Base-by-base conservation (phyloP, 129 eudicot genomes). In the Ambrosia artemisiifolia region DNA sequence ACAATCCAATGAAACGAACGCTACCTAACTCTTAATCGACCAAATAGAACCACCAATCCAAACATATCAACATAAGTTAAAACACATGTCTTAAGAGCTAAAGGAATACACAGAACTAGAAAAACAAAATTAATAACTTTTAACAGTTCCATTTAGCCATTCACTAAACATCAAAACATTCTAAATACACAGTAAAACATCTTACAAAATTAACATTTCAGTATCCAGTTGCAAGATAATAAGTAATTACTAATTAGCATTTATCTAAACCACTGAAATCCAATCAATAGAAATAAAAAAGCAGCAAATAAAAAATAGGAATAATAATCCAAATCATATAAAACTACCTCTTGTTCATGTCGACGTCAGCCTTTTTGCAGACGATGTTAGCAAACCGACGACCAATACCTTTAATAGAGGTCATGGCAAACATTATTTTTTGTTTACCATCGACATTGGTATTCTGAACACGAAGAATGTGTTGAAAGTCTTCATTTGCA, bases 401-500 rank as follows among this genome's bases (percentile, higher is more conserved):
- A 13, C 92, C 92, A 4, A 87, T 87, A 81, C 92, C 92, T 10
- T 87, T 87, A 34, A 86, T 86, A 1, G 88, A 83, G 46, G 91
- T 86, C 81, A 86, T 72, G 19, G 91, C 91, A 3, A 83, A 86
- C 91, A 86, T 86, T 40, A 86, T 86, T 75, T 86, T 86, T n/a
- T 86, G 88, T 65, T 86, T 86, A 1, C 91, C 91, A 14, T 86
- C 91, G 1, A 86, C 91, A 19, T 86, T 86, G 46, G 91, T 86
- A 83, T 87, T 87, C 74, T 83, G 85, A 2, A 87, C 78, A 87
- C 92, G 92, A 56, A 87, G 88, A 83, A 87, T 87, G 79, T 87
- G 92, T 66, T 87, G 92, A 30, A 87, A 87, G 11, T 87, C 88
- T 33, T 87, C 92, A 18, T 78, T 78, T 44, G 91, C 91, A 3